Percentiles rank a stretch among this genome's conserved stretches.
These are phyloP conservation scores for Pyricularia sp. DNA, from an alignment of 2,329 filamentous ascomycete genomes.

Conservation along the genomic window DNA sequence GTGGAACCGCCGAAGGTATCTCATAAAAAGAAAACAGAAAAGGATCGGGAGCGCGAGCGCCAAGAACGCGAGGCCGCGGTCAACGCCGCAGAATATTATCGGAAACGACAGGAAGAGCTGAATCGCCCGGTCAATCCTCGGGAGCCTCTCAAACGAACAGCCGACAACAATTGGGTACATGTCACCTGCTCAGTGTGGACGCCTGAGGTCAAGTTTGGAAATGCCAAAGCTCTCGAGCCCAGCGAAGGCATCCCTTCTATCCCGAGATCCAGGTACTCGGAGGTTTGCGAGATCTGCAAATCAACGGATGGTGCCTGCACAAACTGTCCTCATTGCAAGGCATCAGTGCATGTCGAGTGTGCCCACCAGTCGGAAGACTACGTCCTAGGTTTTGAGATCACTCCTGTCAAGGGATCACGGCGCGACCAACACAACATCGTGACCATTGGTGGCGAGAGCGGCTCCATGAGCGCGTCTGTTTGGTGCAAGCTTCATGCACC, in stretches of 20 bases:
- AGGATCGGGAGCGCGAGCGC: conserved; percentile 81
- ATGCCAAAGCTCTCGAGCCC: conserved; percentile 70
- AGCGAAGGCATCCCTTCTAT: conserved; percentile 88
- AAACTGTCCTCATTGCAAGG: conserved; percentile 65
- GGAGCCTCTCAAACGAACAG: conserved; percentile 86
- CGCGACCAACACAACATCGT: conserved; percentile 74
- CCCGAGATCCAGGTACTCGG: conserved; percentile 60
- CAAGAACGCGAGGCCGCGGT: conserved; percentile 75
- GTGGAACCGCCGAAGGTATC: conserved; percentile 71
- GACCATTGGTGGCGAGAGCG: conserved; percentile 70
- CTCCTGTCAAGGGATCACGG: conserved; percentile 79
- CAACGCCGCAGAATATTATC: conserved; percentile 73
- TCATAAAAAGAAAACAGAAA: conserved; percentile 82
- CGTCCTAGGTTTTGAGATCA: conserved; percentile 80
- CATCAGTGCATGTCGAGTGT: conserved; percentile 76
- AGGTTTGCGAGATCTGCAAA: conserved; percentile 79
- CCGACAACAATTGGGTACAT: conserved; percentile 97
- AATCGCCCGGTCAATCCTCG: conserved; percentile 77
- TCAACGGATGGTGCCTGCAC: conserved; percentile 68
- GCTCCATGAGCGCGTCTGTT: conserved; percentile 73
- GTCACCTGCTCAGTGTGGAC: conserved; percentile 89
- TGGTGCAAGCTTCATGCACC: conserved; percentile 89
- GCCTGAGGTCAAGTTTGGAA: conserved; percentile 86
- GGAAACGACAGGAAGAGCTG: conserved; percentile 71
- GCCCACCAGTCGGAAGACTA: conserved; percentile 70